Conservation (phyloP, 2,329 filamentous ascomycete genomes). For the Alternaria ventricosa region DNA sequence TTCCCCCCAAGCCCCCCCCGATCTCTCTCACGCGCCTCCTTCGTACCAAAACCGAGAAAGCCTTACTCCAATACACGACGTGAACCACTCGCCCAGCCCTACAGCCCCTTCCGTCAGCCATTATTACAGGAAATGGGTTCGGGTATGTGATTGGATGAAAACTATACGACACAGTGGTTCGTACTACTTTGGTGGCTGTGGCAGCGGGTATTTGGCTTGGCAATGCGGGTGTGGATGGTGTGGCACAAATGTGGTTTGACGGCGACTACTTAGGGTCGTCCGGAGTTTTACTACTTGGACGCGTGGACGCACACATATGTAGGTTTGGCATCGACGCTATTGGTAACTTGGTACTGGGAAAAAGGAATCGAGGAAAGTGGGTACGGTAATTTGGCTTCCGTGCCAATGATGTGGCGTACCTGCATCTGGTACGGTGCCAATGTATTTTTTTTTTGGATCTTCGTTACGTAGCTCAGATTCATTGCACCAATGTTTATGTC, state of each 20-base stretch:
- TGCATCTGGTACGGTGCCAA: constrained; percentile 33
- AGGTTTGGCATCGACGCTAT: neutral
- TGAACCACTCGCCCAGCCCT: neutral
- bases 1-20: neutral
- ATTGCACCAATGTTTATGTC: neutral
- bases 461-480: neutral
- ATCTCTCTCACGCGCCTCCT: neutral
- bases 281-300: neutral
- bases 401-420: neutral
- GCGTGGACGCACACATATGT: neutral
- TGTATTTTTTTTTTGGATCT: neutral
- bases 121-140: neutral
- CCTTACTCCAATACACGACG: neutral
- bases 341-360: neutral
- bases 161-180: neutral
- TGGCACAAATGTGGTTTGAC: neutral
- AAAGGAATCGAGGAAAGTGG: neutral
- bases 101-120: neutral
- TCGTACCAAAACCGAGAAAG: neutral
- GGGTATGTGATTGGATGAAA: neutral
- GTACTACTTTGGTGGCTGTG: constrained; percentile 16
- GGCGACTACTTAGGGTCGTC: neutral
- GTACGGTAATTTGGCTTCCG: neutral
- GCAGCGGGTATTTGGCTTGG: constrained; percentile 28
- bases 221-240: neutral